Evolutionary conservation across 805 yeast species (phyloP), one percentile per base, ranked within the genome.

Genomic region (Lachancea nothofagi): DNA sequence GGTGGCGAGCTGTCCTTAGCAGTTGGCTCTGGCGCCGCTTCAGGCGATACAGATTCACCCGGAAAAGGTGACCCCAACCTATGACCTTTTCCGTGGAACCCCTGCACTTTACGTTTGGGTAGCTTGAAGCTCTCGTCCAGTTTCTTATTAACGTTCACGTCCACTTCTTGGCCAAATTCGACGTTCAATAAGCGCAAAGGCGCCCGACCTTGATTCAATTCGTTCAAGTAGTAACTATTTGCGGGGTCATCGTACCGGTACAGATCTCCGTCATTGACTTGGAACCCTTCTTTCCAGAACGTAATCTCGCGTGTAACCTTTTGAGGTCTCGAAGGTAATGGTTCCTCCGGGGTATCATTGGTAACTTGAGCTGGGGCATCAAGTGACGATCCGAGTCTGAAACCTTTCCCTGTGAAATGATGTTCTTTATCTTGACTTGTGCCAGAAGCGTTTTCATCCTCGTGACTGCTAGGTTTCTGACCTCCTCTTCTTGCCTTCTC

Each of bases 261-360:
- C 41, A 93, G 71, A 18, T 77, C 76, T 2, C 97, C 97, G 35
- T 89, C 96, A 23, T 93, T 97, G 19, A 93, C 88, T 46, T 87
- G 86, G 64, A 93, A 93, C 1, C 98, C 98, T 54, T 93, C 90
- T 50, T 79, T 82, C 98, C 98, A 93, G 60, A 93, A 90, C 0
- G 95, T 86, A 46, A 93, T 82, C 30, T 83, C 83, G 55, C 97
- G 74, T 13, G 74, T 71, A 4, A 82, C 96, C 43, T 77, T 79
- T 28, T 65, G 69, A 3, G 59, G 53, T 28, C 50, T 57, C 24
- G 50, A 48, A 20, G 57, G 52, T 8, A 53, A 44, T 6, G 46
- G 38, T 2, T 53, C 50, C 13, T 40, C 44, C 1, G 70, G 60
- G 45, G 70, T 71, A 6, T 59, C 59, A 18, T 61, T 65, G n/a